Conservation (phyloP, 345 rosid species). For the Dipteronia sinensis region DNA sequence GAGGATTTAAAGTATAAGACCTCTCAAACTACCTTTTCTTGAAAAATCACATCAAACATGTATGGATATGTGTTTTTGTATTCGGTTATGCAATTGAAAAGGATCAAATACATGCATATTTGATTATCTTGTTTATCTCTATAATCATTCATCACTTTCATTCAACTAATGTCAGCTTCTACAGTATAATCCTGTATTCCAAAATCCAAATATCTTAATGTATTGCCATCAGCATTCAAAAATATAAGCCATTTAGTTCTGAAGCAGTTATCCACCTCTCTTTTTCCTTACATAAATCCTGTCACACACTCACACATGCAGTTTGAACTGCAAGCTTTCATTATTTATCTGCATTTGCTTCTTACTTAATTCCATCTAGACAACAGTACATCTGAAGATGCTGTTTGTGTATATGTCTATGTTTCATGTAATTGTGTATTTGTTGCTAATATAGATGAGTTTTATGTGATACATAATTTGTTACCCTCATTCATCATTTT, state of each 20-base stretch:
- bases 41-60: neutral
- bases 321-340: neutral
- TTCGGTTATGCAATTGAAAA: neutral
- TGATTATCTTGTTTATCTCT: neutral
- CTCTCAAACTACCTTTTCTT: neutral
- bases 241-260: neutral
- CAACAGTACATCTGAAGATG: neutral
- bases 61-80: neutral
- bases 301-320: neutral
- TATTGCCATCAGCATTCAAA: neutral
- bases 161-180: neutral
- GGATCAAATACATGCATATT: neutral
- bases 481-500: constrained; percentile 13
- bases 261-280: neutral
- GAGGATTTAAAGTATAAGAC: neutral
- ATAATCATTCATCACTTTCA: neutral
- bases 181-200: neutral
- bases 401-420: neutral
- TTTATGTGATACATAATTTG: neutral
- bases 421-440: neutral
- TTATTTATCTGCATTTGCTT: neutral
- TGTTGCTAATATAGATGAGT: neutral
- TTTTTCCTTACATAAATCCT: constrained; percentile 1
- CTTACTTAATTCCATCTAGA: neutral
- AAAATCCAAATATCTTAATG: neutral